Evolutionary conservation across 2,329 filamentous ascomycete genomes (phyloP).

Genomic region (Capronia epimyces): DNA sequence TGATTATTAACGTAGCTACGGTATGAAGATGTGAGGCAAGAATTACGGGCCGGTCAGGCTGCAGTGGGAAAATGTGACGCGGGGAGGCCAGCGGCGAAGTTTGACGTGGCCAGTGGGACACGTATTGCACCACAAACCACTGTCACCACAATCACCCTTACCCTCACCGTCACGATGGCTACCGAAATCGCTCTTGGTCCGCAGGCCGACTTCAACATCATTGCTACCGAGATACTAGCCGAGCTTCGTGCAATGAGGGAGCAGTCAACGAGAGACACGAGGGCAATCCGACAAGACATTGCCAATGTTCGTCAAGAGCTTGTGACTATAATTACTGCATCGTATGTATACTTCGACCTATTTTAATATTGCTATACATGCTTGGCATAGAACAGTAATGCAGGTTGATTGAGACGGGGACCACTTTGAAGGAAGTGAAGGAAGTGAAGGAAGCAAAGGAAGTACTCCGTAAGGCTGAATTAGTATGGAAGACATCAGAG

Average conservation of each 20-base stretch:
- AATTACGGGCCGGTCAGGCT: neutral
- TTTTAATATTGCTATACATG: conserved; percentile 19
- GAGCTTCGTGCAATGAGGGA: conserved; percentile 18
- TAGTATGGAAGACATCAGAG: too few relatives aligned
- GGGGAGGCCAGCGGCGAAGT: neutral
- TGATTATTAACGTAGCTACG: neutral
- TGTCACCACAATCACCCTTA: conserved; percentile 15
- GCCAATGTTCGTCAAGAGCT: conserved; percentile 17
- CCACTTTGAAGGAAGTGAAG: too few relatives aligned
- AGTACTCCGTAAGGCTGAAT: too few relatives aligned
- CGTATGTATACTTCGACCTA: conserved; percentile 14
- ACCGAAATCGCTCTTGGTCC: conserved; percentile 13
- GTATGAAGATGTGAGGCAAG: neutral
- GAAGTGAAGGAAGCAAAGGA: too few relatives aligned
- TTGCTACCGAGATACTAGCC: conserved; percentile 16
- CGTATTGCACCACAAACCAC: conserved; percentile 13
- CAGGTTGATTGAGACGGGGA: too few relatives aligned
- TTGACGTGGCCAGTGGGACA: neutral
- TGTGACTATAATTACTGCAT: conserved; percentile 12
- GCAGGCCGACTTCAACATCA: conserved; percentile 15
- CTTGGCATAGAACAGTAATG: conserved; percentile 18
- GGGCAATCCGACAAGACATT: conserved; percentile 13
- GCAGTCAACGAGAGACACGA: conserved; percentile 18
- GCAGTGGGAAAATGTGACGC: neutral
- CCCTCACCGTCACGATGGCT: conserved; percentile 13